Base-by-base conservation (phyloP, 176 grass and related monocot species). In the Phragmites australis region DNA sequence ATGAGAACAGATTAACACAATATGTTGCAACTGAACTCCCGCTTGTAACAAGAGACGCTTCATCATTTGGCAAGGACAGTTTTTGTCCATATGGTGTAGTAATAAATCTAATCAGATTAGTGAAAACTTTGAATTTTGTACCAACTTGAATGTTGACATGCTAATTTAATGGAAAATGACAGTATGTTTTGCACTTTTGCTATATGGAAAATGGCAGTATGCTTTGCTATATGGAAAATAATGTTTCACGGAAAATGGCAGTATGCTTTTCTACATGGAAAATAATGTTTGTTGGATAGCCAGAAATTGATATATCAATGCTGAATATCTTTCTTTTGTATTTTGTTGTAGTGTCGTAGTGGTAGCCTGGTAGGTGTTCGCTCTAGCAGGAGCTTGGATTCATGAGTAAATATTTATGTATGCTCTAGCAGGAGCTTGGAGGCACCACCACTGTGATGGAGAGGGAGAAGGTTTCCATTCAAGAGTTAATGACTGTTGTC, bases 381-480 rank as follows among this genome's bases (percentile, higher is more conserved):
- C 5, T 79, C 30, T 65, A 52, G 60, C 76, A 66, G 61, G 31
- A 67, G 62, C 69, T 75, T 75, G 62, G 12, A 53, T 72, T 77
- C 40, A 78, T 62, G 47, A 59, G 25, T 75, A 70, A 74, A 44
- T 52, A 50, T 29, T 49, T 11, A 14, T 64, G 40, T 55, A 13
- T 72, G 70, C 34, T 84, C 68, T 79, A 34, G 51, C 56, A 91
- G 96, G 96, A 99, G 67, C 90, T 99, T 39, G 86, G 88, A 72
- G 86, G 88, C 10, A 99, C 88, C 48, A 91, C 86, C 32, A 89
- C 88, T 46, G 60, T 89, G 54, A 99, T 99, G 83, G 96, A 99
- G 82, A 94, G 92, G 72, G 92, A 99, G 81, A 99, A 84, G 67
- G 78, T 77, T 66, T 93, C 88, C 15, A 66, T 95, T 58, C 92